A percentile compares a stretch with the other conserved stretches of the same genome.
phyloP scores from a whole-genome alignment of 768 basidiomycete genomes.

The Fibroporia radiculosa region DNA sequence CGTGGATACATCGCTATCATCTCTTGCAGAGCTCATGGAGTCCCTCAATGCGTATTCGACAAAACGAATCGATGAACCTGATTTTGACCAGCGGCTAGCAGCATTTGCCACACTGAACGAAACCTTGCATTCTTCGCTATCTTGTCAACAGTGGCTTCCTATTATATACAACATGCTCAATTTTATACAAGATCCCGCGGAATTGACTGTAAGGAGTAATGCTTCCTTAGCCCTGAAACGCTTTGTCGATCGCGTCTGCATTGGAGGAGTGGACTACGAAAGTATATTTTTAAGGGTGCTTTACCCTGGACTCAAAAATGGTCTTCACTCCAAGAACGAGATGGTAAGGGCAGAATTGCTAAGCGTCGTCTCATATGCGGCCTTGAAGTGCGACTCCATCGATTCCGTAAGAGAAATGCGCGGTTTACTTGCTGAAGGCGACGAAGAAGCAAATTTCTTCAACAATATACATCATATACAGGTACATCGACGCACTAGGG shows the following conservation, averaged over 20 bases:
- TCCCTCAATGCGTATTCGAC: conserved; percentile 81
- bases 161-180: conserved; percentile 76
- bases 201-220: conserved; percentile 78
- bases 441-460: conserved; percentile 96
- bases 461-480: conserved; percentile 94
- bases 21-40: conserved; percentile 48
- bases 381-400: conserved; percentile 54
- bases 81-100: conserved; percentile 77
- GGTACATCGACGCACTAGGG: conserved; percentile 79
- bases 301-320: conserved; percentile 73
- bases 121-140: conserved; percentile 39
- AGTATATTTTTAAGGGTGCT: conserved; percentile 54
- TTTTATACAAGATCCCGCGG: conserved; percentile 84
- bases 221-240: conserved; percentile 69
- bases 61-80: conserved; percentile 82
- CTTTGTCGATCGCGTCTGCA: conserved; percentile 60
- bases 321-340: conserved; percentile 73
- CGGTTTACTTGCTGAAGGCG: conserved; percentile 73
- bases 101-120: conserved; percentile 79
- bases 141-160: conserved; percentile 61
- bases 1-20: conserved; percentile 38
- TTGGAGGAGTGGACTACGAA: conserved; percentile 38
- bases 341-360: conserved; percentile 82
- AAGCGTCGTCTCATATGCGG: conserved; percentile 67
- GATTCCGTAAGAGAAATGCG: conserved; percentile 69